Evolutionary conservation across 176 grass and related monocot genomes (phyloP).

Genomic region (Raddia guianensis): DNA sequence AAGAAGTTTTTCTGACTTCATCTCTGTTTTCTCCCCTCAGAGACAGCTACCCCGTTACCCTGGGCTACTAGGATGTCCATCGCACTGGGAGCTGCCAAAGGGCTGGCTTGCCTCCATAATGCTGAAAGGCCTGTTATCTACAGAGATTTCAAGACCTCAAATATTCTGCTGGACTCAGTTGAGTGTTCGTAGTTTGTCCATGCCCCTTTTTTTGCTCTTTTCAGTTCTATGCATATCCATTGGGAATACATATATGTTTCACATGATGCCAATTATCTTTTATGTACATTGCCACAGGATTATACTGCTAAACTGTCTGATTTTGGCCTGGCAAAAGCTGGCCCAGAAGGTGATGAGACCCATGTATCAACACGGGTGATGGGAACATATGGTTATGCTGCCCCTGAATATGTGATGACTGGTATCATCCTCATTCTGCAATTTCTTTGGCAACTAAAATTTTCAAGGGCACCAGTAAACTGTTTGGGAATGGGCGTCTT

Average conservation of each 20-base stretch:
- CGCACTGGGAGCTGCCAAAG: slow-evolving; percentile 96
- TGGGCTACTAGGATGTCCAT: slow-evolving; percentile 99
- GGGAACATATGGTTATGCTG: slow-evolving; percentile 99
- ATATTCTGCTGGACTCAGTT: slow-evolving; percentile 98
- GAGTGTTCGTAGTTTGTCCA: slow-evolving; percentile 43
- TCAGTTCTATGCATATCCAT: slow-evolving; percentile 24
- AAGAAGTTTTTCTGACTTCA: slow-evolving; percentile 6
- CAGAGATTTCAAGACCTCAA: slow-evolving; percentile 99
- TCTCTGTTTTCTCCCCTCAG: slow-evolving; percentile 42
- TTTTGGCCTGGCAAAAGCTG: slow-evolving; percentile 97
- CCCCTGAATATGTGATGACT: slow-evolving; percentile 99
- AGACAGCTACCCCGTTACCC: slow-evolving; percentile 72
- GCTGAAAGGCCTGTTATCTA: slow-evolving; percentile 94
- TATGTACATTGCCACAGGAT: slow-evolving; percentile 64
- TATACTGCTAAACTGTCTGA: slow-evolving; percentile 95
- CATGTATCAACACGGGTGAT: slow-evolving; percentile 98
- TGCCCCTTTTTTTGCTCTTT: slow-evolving; percentile 14
- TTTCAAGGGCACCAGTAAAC: background rate
- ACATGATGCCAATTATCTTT: slow-evolving; percentile 25
- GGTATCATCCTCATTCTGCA: slow-evolving; percentile 50
- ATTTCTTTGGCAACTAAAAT: background rate
- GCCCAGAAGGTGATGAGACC: slow-evolving; percentile 96
- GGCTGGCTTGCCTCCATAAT: slow-evolving; percentile 92
- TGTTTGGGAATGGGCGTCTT: background rate
- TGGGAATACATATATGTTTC: slow-evolving; percentile 14